Conservation (phyloP, 495 filamentous ascomycete species). For the Penicillium manginii region DNA sequence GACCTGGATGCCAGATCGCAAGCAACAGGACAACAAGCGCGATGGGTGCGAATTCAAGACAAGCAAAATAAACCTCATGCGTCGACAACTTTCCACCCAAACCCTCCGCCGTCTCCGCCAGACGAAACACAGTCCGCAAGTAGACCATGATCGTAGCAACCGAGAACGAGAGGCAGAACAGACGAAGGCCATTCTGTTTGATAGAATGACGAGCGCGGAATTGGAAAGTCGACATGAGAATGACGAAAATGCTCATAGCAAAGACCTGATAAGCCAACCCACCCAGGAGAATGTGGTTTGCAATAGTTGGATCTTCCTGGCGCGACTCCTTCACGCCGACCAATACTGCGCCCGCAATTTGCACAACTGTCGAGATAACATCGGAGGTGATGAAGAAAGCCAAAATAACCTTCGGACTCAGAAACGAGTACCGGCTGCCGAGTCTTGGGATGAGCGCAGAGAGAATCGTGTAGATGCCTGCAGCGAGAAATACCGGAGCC, state of each 20-base stretch:
- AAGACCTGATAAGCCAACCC: conserved; percentile 55
- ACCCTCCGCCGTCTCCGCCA: conserved; percentile 59
- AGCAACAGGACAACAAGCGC: conserved; percentile 49
- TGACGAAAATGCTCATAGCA: conserved; percentile 51
- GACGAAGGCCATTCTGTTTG: conserved; percentile 9
- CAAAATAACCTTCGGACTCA: conserved; percentile 15
- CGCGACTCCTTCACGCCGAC: conserved; percentile 48
- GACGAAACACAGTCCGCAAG: conserved; percentile 55
- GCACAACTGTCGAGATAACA: conserved; percentile 52
- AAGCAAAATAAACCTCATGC: conserved; percentile 55
- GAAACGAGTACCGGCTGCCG: conserved; percentile 30
- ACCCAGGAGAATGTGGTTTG: conserved; percentile 55
- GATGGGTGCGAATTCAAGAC: conserved; percentile 56
- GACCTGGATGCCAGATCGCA: conserved; percentile 51
- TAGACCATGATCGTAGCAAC: conserved; percentile 52
- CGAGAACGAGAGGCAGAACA: conserved; percentile 29
- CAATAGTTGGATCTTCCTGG: conserved; percentile 43
- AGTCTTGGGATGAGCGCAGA: conserved; percentile 43
- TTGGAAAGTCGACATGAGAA: conserved; percentile 33
- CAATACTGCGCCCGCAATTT: conserved; percentile 53
- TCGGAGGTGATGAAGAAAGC: conserved; percentile 48
- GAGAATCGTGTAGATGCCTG: conserved; percentile 55
- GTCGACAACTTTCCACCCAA: conserved; percentile 45
- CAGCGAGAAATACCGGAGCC: conserved; percentile 59
- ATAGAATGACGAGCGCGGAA: conserved; percentile 17